A percentile compares a stretch with the other conserved stretches of the same genome.
Conservation (phyloP, 345 rosid genomes). For the Sonneratia alba region DNA sequence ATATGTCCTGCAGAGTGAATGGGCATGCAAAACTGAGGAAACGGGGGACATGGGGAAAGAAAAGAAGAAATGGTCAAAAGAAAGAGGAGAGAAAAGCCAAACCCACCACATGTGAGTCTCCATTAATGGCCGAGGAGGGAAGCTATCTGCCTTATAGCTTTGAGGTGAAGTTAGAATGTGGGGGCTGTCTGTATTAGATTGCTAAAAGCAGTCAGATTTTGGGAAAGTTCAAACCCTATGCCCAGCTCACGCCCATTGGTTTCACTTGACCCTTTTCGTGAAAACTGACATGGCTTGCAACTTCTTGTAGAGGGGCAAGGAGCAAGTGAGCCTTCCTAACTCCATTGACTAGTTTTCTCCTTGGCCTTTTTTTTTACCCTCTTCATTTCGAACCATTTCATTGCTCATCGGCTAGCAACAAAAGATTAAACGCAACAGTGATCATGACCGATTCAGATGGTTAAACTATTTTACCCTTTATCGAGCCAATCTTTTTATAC, state of each 20-base stretch:
- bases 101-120: constrained; percentile 2
- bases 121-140: neutral
- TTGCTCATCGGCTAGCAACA: neutral
- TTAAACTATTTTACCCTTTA: too few species aligned
- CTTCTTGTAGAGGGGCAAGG: neutral
- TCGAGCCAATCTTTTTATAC: too few species aligned
- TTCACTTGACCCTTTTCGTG: neutral
- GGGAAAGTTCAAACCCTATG: neutral
- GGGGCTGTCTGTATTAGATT: neutral
- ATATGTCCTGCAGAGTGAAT: too few species aligned
- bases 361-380: neutral
- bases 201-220: constrained; percentile 2
- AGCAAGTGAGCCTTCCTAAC: neutral
- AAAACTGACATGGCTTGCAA: neutral
- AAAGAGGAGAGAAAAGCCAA: neutral
- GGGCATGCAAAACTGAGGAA: neutral
- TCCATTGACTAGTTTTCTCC: neutral
- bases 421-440: too few species aligned
- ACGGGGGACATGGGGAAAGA: neutral
- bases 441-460: too few species aligned
- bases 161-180: constrained; percentile 8
- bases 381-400: neutral
- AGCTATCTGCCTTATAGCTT: constrained; percentile 10
- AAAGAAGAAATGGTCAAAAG: neutral
- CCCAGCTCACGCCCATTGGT: neutral